A percentile compares a stretch with the other conserved stretches of the same genome.
These are phyloP conservation scores for Saitozyma sp. DNA, from an alignment of 768 basidiomycete genomes.

Conservation along the genomic window DNA sequence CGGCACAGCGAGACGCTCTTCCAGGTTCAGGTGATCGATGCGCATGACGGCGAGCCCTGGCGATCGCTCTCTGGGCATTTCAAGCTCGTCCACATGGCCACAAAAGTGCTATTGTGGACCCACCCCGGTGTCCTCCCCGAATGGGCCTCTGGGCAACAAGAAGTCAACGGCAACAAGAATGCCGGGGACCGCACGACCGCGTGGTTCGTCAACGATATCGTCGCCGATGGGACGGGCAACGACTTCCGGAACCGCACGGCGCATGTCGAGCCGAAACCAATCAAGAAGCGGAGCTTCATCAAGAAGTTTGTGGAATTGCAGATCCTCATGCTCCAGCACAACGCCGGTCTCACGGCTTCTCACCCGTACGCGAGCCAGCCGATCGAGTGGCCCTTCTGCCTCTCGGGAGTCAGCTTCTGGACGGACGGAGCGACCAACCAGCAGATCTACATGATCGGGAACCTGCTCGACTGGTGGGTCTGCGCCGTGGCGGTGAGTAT, in stretches of 20 bases:
- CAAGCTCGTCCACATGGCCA: slow-evolving; percentile 81
- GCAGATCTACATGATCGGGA: slow-evolving; percentile 96
- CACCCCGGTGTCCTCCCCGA: slow-evolving; percentile 77
- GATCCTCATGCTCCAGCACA: slow-evolving; percentile 94
- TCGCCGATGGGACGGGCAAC: slow-evolving; percentile 65
- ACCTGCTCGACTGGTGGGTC: slow-evolving; percentile 91
- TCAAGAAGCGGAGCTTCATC: slow-evolving; percentile 87
- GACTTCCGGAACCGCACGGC: slow-evolving; percentile 62
- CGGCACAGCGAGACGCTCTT: slow-evolving; percentile 89
- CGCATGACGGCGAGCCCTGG: slow-evolving; percentile 75
- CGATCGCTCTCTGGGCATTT: slow-evolving; percentile 94
- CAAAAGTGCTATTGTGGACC: slow-evolving; percentile 93
- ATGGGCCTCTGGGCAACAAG: slow-evolving; percentile 97
- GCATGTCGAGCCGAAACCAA: slow-evolving; percentile 62
- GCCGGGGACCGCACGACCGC: slow-evolving; percentile 73
- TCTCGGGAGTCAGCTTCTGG: slow-evolving; percentile 98
- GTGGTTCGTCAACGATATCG: slow-evolving; percentile 86
- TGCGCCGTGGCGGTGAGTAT: slow-evolving; percentile 82
- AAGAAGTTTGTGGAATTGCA: slow-evolving; percentile 92
- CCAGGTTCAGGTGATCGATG: slow-evolving; percentile 70
- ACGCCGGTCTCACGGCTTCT: slow-evolving; percentile 95
- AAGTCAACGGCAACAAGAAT: slow-evolving; percentile 97
- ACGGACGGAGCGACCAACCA: slow-evolving; percentile 74
- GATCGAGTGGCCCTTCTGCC: slow-evolving; percentile 96
- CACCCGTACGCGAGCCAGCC: slow-evolving; percentile 97